phyloP scores from a whole-genome alignment of 192 early-diverging fungal genomes.

The Gaertneriomyces semiglobifer region DNA sequence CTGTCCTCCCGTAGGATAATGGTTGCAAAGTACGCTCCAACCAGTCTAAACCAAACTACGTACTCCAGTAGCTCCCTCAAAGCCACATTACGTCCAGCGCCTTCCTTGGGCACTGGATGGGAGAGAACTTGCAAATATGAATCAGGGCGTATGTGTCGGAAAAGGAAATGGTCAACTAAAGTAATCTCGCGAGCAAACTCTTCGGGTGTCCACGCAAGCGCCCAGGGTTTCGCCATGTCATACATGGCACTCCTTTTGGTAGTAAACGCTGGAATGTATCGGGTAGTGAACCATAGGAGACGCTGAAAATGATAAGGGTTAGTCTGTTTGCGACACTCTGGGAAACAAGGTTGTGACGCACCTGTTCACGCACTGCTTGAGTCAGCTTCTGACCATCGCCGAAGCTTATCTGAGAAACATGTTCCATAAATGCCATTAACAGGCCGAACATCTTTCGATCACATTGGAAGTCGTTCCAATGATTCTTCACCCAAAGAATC shows the following conservation, averaged over 20 bases:
- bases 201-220: slow-evolving; percentile 43
- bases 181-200: slow-evolving; percentile 51
- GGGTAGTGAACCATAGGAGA: slow-evolving; percentile 52
- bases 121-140: slow-evolving; percentile 45
- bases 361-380: slow-evolving; percentile 57
- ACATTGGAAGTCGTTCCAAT: slow-evolving; percentile 55
- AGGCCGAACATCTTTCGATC: slow-evolving; percentile 32
- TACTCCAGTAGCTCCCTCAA: slow-evolving; percentile 50
- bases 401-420: slow-evolving; percentile 41
- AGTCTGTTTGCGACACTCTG: slow-evolving; percentile 38
- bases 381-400: slow-evolving; percentile 53
- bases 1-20: slow-evolving; percentile 45
- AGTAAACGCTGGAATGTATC: slow-evolving; percentile 50
- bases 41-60: slow-evolving; percentile 44
- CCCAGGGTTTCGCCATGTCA: slow-evolving; percentile 41
- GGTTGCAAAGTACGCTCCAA: slow-evolving; percentile 42
- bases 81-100: slow-evolving; percentile 32
- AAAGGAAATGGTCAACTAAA: slow-evolving; percentile 47
- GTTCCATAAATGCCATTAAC: slow-evolving; percentile 46
- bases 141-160: slow-evolving; percentile 51
- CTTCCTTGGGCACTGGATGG: slow-evolving; percentile 22
- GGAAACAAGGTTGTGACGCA: slow-evolving; percentile 35
- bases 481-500: slow-evolving; percentile 53
- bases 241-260: slow-evolving; percentile 22
- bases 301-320: slow-evolving; percentile 44